These are phyloP conservation scores for Gomphus sp. DNA, from an alignment of 1,284 basidiomycete species.

Conservation along the genomic window DNA sequence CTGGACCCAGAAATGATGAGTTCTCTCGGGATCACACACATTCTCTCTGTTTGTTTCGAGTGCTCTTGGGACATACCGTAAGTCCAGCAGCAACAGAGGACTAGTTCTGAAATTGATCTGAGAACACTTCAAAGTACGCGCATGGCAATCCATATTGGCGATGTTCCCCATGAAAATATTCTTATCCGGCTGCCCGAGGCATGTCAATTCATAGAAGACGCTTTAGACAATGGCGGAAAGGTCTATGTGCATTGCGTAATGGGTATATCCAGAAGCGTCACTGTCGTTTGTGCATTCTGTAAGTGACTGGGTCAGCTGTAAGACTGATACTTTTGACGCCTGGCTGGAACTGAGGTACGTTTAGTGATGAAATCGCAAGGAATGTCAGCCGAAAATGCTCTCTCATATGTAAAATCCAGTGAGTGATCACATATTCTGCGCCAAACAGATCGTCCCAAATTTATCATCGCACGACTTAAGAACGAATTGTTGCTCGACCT, in stretches of 20 bases:
- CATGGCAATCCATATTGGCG: conserved; percentile 41
- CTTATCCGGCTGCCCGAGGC: conserved; percentile 44
- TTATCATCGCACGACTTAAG: conserved; percentile 23
- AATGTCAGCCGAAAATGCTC: conserved; percentile 33
- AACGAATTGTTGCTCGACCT: conserved; percentile 70
- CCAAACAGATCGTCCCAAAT: neutral
- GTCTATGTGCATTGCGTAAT: conserved; percentile 73
- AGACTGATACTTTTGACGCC: neutral
- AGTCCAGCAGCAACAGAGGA: neutral
- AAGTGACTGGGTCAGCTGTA: conserved; percentile 18
- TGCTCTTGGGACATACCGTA: conserved; percentile 19
- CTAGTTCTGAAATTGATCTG: neutral
- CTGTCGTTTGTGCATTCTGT: conserved; percentile 58
- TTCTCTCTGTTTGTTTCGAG: conserved; percentile 54
- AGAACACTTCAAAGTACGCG: conserved; percentile 18
- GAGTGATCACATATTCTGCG: conserved; percentile 12
- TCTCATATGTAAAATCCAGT: conserved; percentile 43
- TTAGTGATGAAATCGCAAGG: conserved; percentile 46
- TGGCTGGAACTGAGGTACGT: neutral
- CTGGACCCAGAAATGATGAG: conserved; percentile 2
- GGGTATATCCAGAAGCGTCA: conserved; percentile 62
- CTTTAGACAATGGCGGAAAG: conserved; percentile 35
- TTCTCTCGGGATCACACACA: conserved; percentile 40
- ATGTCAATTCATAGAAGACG: conserved; percentile 45
- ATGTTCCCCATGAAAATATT: conserved; percentile 52